Conservation (phyloP, 768 basidiomycete genomes). For the Termitomyces sp. region DNA sequence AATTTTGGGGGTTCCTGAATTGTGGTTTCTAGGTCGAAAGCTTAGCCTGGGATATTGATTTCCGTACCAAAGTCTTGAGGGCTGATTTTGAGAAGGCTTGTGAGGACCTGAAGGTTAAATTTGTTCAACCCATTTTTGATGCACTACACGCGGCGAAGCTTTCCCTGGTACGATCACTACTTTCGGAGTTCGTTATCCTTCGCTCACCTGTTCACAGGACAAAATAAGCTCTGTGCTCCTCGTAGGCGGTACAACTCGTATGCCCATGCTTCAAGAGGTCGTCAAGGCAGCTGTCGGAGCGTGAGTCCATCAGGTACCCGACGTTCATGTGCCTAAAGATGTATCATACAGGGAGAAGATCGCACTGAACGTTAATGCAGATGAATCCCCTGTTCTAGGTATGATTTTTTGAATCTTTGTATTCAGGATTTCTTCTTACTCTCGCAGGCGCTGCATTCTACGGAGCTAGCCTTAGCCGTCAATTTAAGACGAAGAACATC, state of each 20-base stretch:
- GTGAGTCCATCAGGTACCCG: constrained; percentile 32
- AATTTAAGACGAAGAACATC: constrained; percentile 95
- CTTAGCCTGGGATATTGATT: constrained; percentile 86
- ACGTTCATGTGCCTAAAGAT: background rate
- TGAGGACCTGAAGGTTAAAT: constrained; percentile 56
- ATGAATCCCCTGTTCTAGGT: constrained; percentile 93
- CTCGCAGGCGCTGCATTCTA: constrained; percentile 74
- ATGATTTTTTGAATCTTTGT: background rate
- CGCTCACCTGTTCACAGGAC: constrained; percentile 36
- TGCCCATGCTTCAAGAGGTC: constrained; percentile 87
- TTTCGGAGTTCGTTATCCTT: background rate
- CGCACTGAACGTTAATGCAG: constrained; percentile 92
- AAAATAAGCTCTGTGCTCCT: constrained; percentile 87
- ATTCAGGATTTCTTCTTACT: constrained; percentile 3
- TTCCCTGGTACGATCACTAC: constrained; percentile 43
- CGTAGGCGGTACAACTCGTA: constrained; percentile 86
- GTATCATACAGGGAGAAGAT: constrained; percentile 58
- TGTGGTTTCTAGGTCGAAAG: constrained; percentile 65
- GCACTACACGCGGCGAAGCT: constrained; percentile 66
- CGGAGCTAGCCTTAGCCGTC: constrained; percentile 81
- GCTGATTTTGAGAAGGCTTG: constrained; percentile 74
- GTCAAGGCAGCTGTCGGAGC: constrained; percentile 75
- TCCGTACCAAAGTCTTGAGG: constrained; percentile 71
- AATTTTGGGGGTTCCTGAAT: constrained; percentile 1
- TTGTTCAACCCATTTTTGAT: constrained; percentile 67